phyloP scores from a whole-genome alignment of 1,284 basidiomycete species.

The Heterobasidion parviporum region DNA sequence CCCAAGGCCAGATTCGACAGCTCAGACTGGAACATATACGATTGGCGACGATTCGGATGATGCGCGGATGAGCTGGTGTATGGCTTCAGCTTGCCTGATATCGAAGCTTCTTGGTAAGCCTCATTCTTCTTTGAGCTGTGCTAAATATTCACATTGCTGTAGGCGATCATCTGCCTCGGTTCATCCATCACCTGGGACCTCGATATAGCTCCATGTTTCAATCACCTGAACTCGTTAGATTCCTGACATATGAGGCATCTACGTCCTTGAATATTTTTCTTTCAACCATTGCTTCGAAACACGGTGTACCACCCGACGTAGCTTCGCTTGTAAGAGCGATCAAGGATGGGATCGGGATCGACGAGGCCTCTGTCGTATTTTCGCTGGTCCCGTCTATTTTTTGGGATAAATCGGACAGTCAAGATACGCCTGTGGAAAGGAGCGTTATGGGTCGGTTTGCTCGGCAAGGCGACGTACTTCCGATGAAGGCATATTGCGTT shows the following conservation, averaged over 20 bases:
- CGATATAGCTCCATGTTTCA: conserved; percentile 69
- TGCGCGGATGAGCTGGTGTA: conserved; percentile 53
- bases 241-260: conserved; percentile 71
- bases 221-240: conserved; percentile 49
- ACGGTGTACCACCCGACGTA: conserved; percentile 18
- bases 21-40: conserved; percentile 32
- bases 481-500: conserved; percentile 53
- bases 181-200: conserved; percentile 71
- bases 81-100: conserved; percentile 60
- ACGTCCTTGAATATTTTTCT: conserved; percentile 71
- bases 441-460: conserved; percentile 4
- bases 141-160: not conserved
- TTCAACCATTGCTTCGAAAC: conserved; percentile 20
- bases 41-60: conserved; percentile 42
- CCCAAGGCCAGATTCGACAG: conserved; percentile 37
- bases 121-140: not conserved
- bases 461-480: conserved; percentile 48
- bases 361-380: conserved; percentile 41
- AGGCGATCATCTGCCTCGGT: conserved; percentile 60
- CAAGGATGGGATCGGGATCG: conserved; percentile 41
- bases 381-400: conserved; percentile 32
- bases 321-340: conserved; percentile 42
- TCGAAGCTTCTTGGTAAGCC: conserved; percentile 47
- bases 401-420: not conserved
- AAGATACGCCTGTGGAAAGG: not conserved